Base-by-base conservation (phyloP, 306 rosid genomes). In the Lathyrus aphaca region DNA sequence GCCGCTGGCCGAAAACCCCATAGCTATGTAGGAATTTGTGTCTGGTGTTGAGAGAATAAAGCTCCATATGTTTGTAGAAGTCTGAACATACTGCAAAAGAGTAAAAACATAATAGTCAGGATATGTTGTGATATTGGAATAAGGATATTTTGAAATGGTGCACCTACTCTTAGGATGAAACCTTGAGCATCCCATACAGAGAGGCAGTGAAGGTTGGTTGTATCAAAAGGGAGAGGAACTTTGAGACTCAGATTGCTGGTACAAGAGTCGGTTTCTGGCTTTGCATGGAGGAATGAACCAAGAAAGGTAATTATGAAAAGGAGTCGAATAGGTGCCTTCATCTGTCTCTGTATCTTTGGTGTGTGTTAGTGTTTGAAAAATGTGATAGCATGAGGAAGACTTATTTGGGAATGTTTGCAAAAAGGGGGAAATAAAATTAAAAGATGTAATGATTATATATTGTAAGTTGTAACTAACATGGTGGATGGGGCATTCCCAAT, bases 141-240 rank as follows among this genome's bases (percentile, higher is more conserved):
- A 37, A 35, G 38, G 12, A 30, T 39, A 29, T 38, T 25, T 79
- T 17, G 6, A 64, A 43, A 50, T 18, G 62, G 19, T 45, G 44
- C 21, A 76, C 92, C 25, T 86, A 88, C 97, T 76, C 97, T 81
- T 68, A 91, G 91, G 66, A 84, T 65, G 88, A 81, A 91, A 29
- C 74, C 66, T 43, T 88, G 88, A 68, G 87, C 44, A 71, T 81
- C 84, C 97, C 97, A 91, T n/a, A 81, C 95, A 37, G 80, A 16
- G 46, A 71, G 82, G 72, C 97, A 91, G 13, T 66, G 77, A 64
- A 91, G 89, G 72, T 80, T 79, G 25, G 87, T 37, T 42, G 86
- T 79, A 56, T 83, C 87, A 75, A 91, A 91, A 25, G 78, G 82
- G 16, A 86, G 19, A 6, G 64, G 70, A 61, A 39, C 75, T 39